These are phyloP conservation scores for Parathielavia appendiculata DNA, from an alignment of 495 filamentous ascomycete species.

Conservation along the genomic window DNA sequence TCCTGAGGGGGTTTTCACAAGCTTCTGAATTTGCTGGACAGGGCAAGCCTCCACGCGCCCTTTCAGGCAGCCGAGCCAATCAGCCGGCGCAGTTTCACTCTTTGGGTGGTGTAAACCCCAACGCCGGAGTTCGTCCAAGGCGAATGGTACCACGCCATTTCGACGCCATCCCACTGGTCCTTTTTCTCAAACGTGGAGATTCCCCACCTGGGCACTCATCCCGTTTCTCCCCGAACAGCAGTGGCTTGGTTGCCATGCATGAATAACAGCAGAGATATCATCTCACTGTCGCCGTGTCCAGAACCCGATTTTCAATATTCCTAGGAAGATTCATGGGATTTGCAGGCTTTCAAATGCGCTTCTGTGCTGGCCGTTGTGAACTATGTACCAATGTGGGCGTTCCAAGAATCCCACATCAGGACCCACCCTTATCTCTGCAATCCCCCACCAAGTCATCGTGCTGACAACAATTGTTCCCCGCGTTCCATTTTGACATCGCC, in stretches of 20 bases:
- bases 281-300: not conserved
- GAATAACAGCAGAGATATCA: not conserved
- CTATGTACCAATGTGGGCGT: not conserved
- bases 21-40: conserved; percentile 14
- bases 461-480: conserved; percentile 2
- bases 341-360: too few species aligned
- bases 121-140: conserved; percentile 14
- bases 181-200: not conserved
- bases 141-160: conserved; percentile 19
- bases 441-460: conserved; percentile 2
- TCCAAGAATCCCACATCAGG: not conserved
- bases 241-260: not conserved
- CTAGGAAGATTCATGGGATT: too few species aligned
- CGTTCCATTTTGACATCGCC: not conserved
- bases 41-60: conserved; percentile 11
- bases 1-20: conserved; percentile 20
- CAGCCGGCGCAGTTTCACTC: not conserved
- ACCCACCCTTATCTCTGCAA: conserved; percentile 5
- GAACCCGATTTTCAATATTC: too few species aligned
- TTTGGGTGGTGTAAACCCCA: conserved; percentile 12
- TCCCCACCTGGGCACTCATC: not conserved
- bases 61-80: conserved; percentile 4
- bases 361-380: not conserved
- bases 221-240: conserved; percentile 16
- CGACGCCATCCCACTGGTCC: conserved; percentile 11